These are phyloP conservation scores for Kokia cookei DNA, from an alignment of 441 rosid genomes.

Conservation along the genomic window DNA sequence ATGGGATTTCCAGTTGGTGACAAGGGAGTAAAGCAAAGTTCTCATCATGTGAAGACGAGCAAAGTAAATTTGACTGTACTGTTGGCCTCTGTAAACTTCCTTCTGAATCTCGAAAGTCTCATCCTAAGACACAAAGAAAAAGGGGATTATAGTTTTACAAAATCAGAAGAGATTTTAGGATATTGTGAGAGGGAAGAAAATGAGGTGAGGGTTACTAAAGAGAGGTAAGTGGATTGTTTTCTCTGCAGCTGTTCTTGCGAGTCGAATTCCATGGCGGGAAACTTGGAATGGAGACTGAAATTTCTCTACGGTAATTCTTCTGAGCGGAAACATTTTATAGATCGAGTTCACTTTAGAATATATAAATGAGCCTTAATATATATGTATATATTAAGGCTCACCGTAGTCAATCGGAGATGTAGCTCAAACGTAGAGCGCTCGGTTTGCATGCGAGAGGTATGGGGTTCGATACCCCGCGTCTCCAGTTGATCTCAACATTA, in stretches of 20 bases:
- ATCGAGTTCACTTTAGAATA: neutral
- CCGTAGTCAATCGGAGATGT: slow-evolving; percentile 36
- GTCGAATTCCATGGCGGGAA: slow-evolving; percentile 75
- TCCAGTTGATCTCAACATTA: slow-evolving; percentile 24
- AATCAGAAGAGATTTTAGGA: neutral
- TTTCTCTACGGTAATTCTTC: neutral
- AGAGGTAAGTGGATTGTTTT: slow-evolving; percentile 43
- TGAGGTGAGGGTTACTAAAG: slow-evolving; percentile 29
- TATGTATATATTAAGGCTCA: no score
- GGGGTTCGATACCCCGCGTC: slow-evolving; percentile 90
- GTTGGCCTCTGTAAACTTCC: slow-evolving; percentile 82
- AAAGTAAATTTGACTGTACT: slow-evolving; percentile 93
- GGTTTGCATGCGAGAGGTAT: slow-evolving; percentile 99
- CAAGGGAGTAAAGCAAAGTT: slow-evolving; percentile 72
- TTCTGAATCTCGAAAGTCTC: slow-evolving; percentile 61
- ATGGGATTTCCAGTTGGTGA: slow-evolving; percentile 70
- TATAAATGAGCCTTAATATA: no score
- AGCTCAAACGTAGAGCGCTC: slow-evolving; percentile 98
- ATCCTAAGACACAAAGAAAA: slow-evolving; percentile 37
- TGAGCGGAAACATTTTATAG: neutral
- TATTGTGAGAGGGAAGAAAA: neutral
- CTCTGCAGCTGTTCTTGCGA: slow-evolving; percentile 36
- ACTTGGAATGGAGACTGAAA: neutral
- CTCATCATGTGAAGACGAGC: slow-evolving; percentile 84
- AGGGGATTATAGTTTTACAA: neutral